Evolutionary conservation across 2,329 filamentous ascomycete genomes (phyloP).

Genomic region (Bipolaris bicolor): DNA sequence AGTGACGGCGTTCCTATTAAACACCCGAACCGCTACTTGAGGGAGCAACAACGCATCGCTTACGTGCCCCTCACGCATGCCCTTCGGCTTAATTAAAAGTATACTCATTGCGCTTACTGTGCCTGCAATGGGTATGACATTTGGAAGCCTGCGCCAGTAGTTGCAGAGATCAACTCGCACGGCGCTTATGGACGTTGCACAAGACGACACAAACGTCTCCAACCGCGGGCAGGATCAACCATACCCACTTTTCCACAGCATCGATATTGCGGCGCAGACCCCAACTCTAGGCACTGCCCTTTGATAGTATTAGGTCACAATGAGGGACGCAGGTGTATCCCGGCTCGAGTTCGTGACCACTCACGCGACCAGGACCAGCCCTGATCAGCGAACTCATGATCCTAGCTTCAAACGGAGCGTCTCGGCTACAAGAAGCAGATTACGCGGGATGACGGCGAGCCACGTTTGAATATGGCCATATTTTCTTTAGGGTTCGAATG

Average conservation of each 20-base stretch:
- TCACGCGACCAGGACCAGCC: conserved; percentile 9
- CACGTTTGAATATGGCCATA: conserved; percentile 8
- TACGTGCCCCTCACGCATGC: conserved; percentile 13
- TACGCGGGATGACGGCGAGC: conserved; percentile 7
- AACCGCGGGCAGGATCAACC: conserved; percentile 14
- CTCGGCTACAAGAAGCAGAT: conserved; percentile 10
- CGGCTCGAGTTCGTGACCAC: conserved; percentile 4
- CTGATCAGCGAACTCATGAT: conserved; percentile 21
- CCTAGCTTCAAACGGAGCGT: conserved; percentile 19
- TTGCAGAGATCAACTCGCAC: conserved; percentile 10
- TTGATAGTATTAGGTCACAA: background rate
- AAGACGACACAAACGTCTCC: conserved; percentile 5
- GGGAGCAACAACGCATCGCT: conserved; percentile 11
- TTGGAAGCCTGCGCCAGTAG: conserved; percentile 7
- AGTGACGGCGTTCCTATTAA: conserved; percentile 3
- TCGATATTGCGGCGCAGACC: conserved; percentile 19
- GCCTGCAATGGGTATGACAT: conserved; percentile 9
- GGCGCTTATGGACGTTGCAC: conserved; percentile 19
- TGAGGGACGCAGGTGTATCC: background rate
- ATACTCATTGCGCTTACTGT: conserved; percentile 2
- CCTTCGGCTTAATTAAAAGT: conserved; percentile 12
- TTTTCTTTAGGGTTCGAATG: conserved; percentile 9
- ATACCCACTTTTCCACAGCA: conserved; percentile 9
- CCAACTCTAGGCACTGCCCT: conserved; percentile 1
- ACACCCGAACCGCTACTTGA: conserved; percentile 2